phyloP scores from a whole-genome alignment of 2,329 filamentous ascomycete genomes.

The Beauveria asiatica region DNA sequence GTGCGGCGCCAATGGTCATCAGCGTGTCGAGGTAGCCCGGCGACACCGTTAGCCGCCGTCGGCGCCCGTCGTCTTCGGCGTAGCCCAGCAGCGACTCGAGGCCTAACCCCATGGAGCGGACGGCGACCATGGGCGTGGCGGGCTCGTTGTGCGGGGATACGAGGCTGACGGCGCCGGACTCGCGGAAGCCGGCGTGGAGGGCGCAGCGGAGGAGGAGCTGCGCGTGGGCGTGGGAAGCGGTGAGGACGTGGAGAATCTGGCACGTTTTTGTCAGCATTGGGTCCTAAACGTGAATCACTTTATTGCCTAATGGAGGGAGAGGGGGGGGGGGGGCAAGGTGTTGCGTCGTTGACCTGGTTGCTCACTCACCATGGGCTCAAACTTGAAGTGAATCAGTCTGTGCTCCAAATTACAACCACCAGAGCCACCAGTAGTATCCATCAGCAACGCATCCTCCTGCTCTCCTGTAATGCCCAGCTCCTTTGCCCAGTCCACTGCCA shows the following conservation, averaged over 20 bases:
- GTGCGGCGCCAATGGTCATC: constrained; percentile 62
- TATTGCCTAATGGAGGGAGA: too few species aligned
- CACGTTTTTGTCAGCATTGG: neutral
- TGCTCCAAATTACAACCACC: constrained; percentile 21
- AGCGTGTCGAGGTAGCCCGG: constrained; percentile 60
- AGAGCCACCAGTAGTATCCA: constrained; percentile 17
- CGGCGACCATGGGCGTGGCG: constrained; percentile 65
- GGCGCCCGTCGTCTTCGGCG: constrained; percentile 26
- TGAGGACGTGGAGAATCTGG: constrained; percentile 82
- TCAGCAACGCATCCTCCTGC: neutral
- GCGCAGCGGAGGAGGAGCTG: constrained; percentile 69
- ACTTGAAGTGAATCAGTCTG: constrained; percentile 73
- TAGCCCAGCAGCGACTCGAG: constrained; percentile 75
- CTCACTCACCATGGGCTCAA: constrained; percentile 78
- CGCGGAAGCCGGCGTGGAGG: constrained; percentile 75
- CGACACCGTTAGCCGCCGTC: constrained; percentile 44
- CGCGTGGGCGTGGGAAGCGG: constrained; percentile 65
- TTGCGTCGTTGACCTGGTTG: neutral
- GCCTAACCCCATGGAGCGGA: constrained; percentile 73
- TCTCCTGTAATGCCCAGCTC: constrained; percentile 19
- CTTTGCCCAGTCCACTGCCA: constrained; percentile 22
- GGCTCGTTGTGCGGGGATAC: constrained; percentile 26
- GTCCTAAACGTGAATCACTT: too few species aligned
- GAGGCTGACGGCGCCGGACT: constrained; percentile 74
- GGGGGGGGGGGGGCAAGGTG: neutral